These are phyloP conservation scores for Asterochloris sp. DNA, from an alignment of 139 green algal genomes.

Conservation along the genomic window DNA sequence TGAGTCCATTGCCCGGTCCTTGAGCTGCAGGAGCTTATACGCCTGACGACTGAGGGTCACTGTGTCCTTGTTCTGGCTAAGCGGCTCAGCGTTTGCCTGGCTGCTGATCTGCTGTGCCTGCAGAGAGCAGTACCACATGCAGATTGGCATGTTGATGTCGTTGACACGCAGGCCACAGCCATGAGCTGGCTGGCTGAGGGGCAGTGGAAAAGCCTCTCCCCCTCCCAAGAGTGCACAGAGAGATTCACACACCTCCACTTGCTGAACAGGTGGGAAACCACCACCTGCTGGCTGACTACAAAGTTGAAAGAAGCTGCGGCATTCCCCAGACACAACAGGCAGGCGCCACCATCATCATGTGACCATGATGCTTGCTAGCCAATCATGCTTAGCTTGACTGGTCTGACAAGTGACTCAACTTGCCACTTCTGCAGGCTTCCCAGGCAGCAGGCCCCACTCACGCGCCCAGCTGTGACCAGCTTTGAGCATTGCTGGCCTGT, in stretches of 20 bases:
- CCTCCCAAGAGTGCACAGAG: background rate
- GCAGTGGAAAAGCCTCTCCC: background rate
- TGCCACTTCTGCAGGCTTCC: no score
- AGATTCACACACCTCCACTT: no score
- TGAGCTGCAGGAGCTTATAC: conserved; percentile 70
- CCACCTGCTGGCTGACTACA: no score
- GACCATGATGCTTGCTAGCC: no score
- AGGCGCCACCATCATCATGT: no score
- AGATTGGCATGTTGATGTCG: background rate
- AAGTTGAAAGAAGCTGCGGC: no score
- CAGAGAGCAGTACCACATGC: background rate
- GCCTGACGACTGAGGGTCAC: conserved; percentile 46
- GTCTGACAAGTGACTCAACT: no score
- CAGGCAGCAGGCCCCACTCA: no score
- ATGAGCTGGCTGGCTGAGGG: background rate
- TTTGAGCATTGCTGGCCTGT: no score
- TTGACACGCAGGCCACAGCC: conserved; percentile 4
- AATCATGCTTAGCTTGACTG: no score
- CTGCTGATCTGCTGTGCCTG: conserved; percentile 3
- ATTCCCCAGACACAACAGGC: no score
- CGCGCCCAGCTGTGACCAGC: no score
- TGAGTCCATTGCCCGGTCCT: conserved; percentile 69
- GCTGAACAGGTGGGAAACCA: background rate
- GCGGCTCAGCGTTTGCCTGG: background rate
- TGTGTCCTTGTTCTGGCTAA: conserved; percentile 1